phyloP scores from a whole-genome alignment of 148 eudicot species.

The Beta vulgaris region DNA sequence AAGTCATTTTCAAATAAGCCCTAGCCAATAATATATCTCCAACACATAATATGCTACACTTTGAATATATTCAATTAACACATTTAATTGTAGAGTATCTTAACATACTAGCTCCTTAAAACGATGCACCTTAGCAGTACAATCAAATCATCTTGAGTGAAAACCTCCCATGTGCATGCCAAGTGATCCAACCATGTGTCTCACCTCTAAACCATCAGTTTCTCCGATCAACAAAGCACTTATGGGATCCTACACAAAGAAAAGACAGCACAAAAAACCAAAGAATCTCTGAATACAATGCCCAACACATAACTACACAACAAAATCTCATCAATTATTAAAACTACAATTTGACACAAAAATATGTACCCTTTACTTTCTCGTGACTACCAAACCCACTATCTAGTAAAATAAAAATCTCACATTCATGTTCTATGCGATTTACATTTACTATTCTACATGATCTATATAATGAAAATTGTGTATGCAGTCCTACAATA shows the following conservation, averaged over 20 bases:
- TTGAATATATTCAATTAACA: background rate
- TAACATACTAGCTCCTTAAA: background rate
- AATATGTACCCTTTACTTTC: background rate
- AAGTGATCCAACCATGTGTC: constrained; percentile 14
- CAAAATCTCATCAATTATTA: background rate
- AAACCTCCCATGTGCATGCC: constrained; percentile 7
- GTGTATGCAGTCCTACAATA: background rate
- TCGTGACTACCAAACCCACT: background rate
- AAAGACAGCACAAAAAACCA: background rate
- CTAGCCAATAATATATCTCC: no score
- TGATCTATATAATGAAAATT: background rate
- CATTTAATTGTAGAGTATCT: background rate
- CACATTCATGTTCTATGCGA: background rate
- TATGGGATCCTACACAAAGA: constrained; percentile 4
- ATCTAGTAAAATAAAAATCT: background rate
- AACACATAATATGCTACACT: no score
- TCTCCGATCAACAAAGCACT: background rate
- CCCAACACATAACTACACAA: background rate
- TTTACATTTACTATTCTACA: background rate
- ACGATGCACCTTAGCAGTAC: no score
- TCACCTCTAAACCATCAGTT: background rate
- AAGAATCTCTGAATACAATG: constrained; percentile 4
- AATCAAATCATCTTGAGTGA: no score
- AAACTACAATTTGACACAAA: constrained; percentile 1
- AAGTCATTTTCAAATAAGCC: no score